Conservation (phyloP, 2,329 filamentous ascomycete species). For the Cryphonectria nitschkei region DNA sequence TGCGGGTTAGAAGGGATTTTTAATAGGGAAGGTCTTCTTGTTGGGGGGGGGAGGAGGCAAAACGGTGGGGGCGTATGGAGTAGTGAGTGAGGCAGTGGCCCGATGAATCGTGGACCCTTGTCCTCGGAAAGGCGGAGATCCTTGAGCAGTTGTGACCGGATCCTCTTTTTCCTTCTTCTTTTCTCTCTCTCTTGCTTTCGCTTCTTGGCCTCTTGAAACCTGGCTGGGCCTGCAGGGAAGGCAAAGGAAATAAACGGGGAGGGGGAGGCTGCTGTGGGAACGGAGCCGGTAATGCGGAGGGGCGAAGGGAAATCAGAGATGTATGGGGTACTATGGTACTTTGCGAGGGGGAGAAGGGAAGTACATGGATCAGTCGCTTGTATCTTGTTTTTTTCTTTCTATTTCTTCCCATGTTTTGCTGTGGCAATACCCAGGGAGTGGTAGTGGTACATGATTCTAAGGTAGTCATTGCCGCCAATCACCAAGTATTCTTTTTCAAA, state of each 20-base stretch:
- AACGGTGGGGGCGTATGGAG: conserved; percentile 12
- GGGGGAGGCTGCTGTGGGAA: not conserved
- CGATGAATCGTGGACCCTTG: conserved; percentile 15
- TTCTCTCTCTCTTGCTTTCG: not conserved
- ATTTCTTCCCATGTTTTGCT: not conserved
- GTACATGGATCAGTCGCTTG: not conserved
- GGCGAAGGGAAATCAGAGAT: not conserved
- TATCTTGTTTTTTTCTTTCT: not conserved
- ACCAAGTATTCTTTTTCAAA: not conserved
- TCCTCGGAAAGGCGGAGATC: conserved; percentile 11
- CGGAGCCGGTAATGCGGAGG: not conserved
- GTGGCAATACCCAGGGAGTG: not conserved
- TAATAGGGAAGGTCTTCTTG: conserved; percentile 14
- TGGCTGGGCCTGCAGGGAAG: not conserved
- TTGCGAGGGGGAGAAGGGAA: no score
- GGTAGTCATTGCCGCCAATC: not conserved
- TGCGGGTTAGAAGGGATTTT: conserved; percentile 7
- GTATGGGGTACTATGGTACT: not conserved
- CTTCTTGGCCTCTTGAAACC: not conserved
- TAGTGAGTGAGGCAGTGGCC: conserved; percentile 7
- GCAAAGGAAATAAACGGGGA: not conserved
- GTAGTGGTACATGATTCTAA: not conserved
- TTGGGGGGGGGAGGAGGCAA: conserved; percentile 16
- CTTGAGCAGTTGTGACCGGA: not conserved
- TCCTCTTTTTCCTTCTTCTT: not conserved